A percentile compares a stretch with the other conserved stretches of the same genome.
Evolutionary conservation across 2,329 filamentous ascomycete genomes (phyloP).

Genomic region (Helminthosporium solani): DNA sequence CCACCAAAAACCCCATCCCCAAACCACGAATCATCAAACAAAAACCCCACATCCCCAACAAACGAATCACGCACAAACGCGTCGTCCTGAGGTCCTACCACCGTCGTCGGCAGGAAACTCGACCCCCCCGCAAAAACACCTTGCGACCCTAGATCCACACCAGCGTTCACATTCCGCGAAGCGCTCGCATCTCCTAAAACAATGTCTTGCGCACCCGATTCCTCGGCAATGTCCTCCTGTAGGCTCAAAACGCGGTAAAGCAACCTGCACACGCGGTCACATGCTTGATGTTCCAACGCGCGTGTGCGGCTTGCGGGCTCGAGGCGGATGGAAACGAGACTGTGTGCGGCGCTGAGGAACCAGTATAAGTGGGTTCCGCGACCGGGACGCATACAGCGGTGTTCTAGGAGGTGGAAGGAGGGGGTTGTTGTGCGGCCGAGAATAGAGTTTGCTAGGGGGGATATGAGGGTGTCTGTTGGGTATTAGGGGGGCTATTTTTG

Average conservation of each 20-base stretch:
- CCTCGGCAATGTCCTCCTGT: slow-evolving; percentile 16
- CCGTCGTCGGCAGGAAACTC: too few species aligned
- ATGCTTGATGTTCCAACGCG: slow-evolving; percentile 25
- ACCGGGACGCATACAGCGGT: slow-evolving; percentile 34
- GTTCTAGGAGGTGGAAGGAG: slow-evolving; percentile 35
- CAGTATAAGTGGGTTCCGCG: slow-evolving; percentile 40
- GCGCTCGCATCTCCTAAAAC: too few species aligned
- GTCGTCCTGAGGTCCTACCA: too few species aligned
- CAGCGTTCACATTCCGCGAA: too few species aligned
- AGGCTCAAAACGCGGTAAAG: slow-evolving; percentile 21
- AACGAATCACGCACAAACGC: not conserved
- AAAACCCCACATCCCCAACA: slow-evolving; percentile 9
- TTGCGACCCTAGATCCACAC: too few species aligned
- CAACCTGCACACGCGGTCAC: slow-evolving; percentile 18
- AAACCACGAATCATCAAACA: slow-evolving; percentile 24
- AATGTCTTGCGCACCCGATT: slow-evolving; percentile 15
- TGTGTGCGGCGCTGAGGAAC: slow-evolving; percentile 37
- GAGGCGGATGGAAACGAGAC: slow-evolving; percentile 29
- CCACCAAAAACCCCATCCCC: slow-evolving; percentile 12
- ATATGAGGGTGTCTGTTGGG: slow-evolving; percentile 11
- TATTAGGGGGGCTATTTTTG: slow-evolving; percentile 14
- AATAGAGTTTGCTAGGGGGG: slow-evolving; percentile 10
- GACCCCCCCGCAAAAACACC: not conserved
- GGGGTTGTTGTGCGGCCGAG: slow-evolving; percentile 19
- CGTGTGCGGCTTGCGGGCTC: slow-evolving; percentile 14